Percentiles rank a stretch among this genome's conserved stretches.
phyloP scores from a whole-genome alignment of 73 alveolate species.

The Breviolum minutum region DNA sequence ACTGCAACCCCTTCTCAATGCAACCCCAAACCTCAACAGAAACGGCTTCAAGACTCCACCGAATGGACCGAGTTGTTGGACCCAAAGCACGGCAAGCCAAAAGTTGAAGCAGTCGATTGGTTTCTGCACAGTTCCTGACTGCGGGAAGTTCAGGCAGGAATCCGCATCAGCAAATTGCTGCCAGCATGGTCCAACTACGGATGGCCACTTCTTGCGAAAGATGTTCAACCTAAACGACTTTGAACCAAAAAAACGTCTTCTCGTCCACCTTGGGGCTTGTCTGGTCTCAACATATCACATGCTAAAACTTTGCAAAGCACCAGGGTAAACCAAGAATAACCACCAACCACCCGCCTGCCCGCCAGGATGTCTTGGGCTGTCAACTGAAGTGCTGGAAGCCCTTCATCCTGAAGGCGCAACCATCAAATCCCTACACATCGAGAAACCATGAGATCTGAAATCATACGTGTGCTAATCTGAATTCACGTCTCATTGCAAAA shows the following conservation, averaged over 20 bases:
- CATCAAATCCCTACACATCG: background rate
- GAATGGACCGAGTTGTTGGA: background rate
- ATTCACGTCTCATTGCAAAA: background rate
- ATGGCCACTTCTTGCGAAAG: background rate
- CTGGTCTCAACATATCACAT: background rate
- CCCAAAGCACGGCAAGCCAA: constrained; percentile 59
- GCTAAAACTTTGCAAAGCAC: background rate
- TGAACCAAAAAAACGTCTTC: too few relatives aligned
- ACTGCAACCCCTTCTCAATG: background rate
- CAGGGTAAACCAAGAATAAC: too few relatives aligned
- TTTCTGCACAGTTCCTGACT: constrained; percentile 61
- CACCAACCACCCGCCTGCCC: constrained; percentile 42
- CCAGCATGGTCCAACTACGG: background rate
- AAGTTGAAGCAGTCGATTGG: constrained; percentile 65
- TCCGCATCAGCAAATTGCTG: background rate
- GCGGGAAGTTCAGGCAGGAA: background rate
- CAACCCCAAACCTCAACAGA: background rate
- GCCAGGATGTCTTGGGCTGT: constrained; percentile 80
- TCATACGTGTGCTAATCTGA: background rate
- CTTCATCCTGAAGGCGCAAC: background rate
- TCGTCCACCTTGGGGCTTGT: too few relatives aligned
- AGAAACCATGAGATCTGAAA: background rate
- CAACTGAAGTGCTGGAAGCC: constrained; percentile 1
- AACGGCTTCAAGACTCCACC: too few relatives aligned
- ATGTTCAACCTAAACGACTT: too few relatives aligned